Base-by-base conservation (phyloP, 2,329 filamentous ascomycete species). In the Elsinoe necatrix region DNA sequence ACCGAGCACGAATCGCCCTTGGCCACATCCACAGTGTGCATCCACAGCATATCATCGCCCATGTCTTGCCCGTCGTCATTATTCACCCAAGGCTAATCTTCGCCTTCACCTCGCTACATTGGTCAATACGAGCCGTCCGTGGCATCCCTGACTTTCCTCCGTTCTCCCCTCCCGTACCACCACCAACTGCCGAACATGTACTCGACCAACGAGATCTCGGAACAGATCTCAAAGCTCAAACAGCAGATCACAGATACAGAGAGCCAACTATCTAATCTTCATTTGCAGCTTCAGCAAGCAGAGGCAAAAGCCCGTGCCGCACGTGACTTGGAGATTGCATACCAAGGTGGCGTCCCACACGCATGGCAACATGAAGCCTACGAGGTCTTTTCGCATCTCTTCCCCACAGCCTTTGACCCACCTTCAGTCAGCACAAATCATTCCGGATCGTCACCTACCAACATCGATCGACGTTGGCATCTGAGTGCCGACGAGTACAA, bases 401-500 rank as follows among this genome's bases (percentile, higher is more conserved):
- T 60, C 34, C 56, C 61, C 27, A 58, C 58, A 52, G 54, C 59
- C 16, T 56, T 59, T 57, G 61, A 51, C 57, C 59, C 39, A 60
- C 58, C 48, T 55, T 62, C 18, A 48, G 60, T 34, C 64, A 68
- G 54, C 61, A 62, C 18, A 54, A 58, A 45, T 27, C 47, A 56
- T 23, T 48, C 54, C 25, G 39, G 54, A 31, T 45, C 39, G 23
- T 47, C 41, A 9, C 39, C 29, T n/a, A 16, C 21, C 54, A 45
- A 45, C 21, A 25, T n/a, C 2, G 29, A 45, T 35, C 37, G 37
- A 20, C 56, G 18, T 62, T 92, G 88, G 85, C 88, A 87, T 0
- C 75, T 95, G 1, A 70, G 73, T 3, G 73, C 77, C 14, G 80
- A 86, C 4, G 90, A 96, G 64, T 95, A 95, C 69, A 82, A 82